phyloP scores from a whole-genome alignment of 2,329 filamentous ascomycete genomes.

The Lojkania enalia region DNA sequence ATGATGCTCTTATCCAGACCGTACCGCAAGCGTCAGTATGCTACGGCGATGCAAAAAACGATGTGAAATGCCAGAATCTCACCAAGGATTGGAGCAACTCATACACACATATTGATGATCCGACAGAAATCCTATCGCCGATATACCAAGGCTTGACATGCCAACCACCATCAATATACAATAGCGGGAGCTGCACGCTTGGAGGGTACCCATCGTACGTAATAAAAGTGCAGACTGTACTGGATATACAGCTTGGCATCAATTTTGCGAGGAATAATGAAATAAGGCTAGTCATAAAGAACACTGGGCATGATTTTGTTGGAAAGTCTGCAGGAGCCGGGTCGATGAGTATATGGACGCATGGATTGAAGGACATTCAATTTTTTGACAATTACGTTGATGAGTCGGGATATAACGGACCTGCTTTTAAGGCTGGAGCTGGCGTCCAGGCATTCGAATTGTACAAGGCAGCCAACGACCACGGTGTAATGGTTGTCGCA shows the following conservation, averaged over 20 bases:
- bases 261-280: slow-evolving; percentile 33
- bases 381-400: slow-evolving; percentile 28
- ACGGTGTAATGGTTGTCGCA: slow-evolving; percentile 27
- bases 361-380: slow-evolving; percentile 32
- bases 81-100: slow-evolving; percentile 24
- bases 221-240: slow-evolving; percentile 26
- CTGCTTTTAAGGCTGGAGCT: slow-evolving; percentile 32
- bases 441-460: slow-evolving; percentile 34
- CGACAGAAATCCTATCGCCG: slow-evolving; percentile 30
- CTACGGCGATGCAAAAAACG: slow-evolving; percentile 23
- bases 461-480: slow-evolving; percentile 29
- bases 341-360: slow-evolving; percentile 35
- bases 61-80: slow-evolving; percentile 25
- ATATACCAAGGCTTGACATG: slow-evolving; percentile 36
- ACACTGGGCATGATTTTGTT: slow-evolving; percentile 36
- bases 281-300: slow-evolving; percentile 35
- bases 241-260: slow-evolving; percentile 31
- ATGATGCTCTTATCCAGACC: slow-evolving; percentile 23
- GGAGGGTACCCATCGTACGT: slow-evolving; percentile 34
- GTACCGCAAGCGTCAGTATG: slow-evolving; percentile 27
- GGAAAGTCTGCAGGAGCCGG: slow-evolving; percentile 31
- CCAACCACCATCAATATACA: slow-evolving; percentile 24
- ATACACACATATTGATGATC: slow-evolving; percentile 28
- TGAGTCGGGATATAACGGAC: slow-evolving; percentile 30
- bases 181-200: slow-evolving; percentile 26